Conservation (phyloP, 2,329 filamentous ascomycete genomes). For the Hypoxylon sp. region DNA sequence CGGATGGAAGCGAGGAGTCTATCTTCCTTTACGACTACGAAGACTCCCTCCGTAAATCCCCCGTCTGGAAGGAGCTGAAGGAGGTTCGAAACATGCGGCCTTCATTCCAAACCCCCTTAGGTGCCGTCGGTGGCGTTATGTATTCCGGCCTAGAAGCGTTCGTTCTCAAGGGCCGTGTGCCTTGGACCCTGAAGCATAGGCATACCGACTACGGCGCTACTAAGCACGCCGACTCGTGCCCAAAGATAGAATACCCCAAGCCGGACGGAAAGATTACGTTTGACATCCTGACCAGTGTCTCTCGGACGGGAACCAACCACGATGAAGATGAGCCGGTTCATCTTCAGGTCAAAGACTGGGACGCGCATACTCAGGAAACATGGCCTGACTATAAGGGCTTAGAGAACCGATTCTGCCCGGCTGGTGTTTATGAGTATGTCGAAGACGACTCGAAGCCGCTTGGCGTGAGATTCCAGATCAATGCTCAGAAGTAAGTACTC, state of each 20-base stretch:
- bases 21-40: constrained; percentile 97
- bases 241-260: constrained; percentile 96
- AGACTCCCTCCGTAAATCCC: constrained; percentile 83
- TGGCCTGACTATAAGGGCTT: constrained; percentile 91
- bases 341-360: constrained; percentile 94
- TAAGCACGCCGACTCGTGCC: constrained; percentile 79
- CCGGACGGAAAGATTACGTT: constrained; percentile 95
- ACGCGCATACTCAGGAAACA: constrained; percentile 83
- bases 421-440: constrained; percentile 97
- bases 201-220: constrained; percentile 82
- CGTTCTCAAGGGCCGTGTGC: constrained; percentile 83
- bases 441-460: constrained; percentile 89
- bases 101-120: constrained; percentile 88
- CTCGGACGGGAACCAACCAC: constrained; percentile 95
- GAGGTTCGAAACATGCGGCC: constrained; percentile 98
- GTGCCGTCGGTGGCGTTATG: constrained; percentile 87
- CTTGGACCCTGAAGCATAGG: constrained; percentile 93
- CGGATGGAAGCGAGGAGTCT: constrained; percentile 68
- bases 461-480: constrained; percentile 97
- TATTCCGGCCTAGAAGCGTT: constrained; percentile 96
- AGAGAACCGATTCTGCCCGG: constrained; percentile 97
- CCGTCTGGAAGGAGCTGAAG: constrained; percentile 93
- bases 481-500: constrained; percentile 88
- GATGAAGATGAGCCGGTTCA: constrained; percentile 99
- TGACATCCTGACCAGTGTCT: constrained; percentile 95